Evolutionary conservation across 2,329 filamentous ascomycete species (phyloP), one percentile per base, ranked within the genome.

Genomic region (Microsporum ferrugineum): DNA sequence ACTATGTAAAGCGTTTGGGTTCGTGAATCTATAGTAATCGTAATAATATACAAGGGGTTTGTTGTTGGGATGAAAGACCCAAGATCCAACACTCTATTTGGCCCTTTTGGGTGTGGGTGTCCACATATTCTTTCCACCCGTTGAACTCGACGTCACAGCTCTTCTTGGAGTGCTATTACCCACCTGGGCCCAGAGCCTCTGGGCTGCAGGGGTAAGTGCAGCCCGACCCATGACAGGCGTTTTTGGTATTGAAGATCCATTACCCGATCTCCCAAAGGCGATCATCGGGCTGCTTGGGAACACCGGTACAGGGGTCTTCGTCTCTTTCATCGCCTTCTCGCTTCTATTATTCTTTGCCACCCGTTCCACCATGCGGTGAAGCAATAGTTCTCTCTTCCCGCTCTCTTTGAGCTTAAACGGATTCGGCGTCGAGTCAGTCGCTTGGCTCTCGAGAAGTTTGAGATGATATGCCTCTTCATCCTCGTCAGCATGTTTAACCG

Each of bases 301-400:
- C 4, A 68, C 72, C 5, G 75, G 73, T 6, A 73, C 67, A 10
- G 71, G 70, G 0, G 72, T 78, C 66, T 80, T 87, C 12, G 81
- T 85, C 2, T 80, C 84, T 64, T 84, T 79, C 29, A 84, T 84
- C 17, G 81, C 76, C 60, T 80, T 81, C 5, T 81, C 79, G 3
- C 80, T 79, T 57, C 86, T 83, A 71, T 91, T 91, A 2, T 82
- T 87, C 68, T 84, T 84, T 10, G 88, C 84, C 27, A 89, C 88
- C 58, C 84, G 84, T 64, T 96, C 91, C 1, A 96, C 91, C 81
- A 96, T 89, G 39, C 86, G 84, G 68, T 92, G 85, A 72, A 95
- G 91, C 33, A 97, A 76, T 39, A 84, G 85, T 75, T 97, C 94
- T 41, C 92, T 80, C 64, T 82, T 84, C 59, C 88, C 84, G 59